These are phyloP conservation scores for Leptographium radiaticola DNA, from an alignment of 2,329 filamentous ascomycete genomes.

Conservation along the genomic window DNA sequence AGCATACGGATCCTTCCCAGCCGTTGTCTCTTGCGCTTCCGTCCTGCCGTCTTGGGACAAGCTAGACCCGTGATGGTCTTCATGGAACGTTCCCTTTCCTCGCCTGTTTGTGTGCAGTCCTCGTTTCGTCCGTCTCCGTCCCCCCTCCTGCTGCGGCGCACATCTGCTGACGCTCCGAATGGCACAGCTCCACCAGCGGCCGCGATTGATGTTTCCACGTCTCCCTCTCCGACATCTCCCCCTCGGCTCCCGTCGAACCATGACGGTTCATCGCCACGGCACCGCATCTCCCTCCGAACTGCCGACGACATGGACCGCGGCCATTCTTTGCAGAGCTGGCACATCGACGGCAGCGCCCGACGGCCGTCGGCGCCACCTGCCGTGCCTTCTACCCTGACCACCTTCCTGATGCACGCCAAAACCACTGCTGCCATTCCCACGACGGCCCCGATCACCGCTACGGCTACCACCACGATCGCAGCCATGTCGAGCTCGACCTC, in stretches of 20 bases:
- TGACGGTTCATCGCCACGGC: conserved; percentile 34
- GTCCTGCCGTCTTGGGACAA: too few relatives aligned
- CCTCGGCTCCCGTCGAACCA: conserved; percentile 32
- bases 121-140: conserved; percentile 21
- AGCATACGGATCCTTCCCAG: neutral
- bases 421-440: conserved; percentile 5
- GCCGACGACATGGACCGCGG: neutral
- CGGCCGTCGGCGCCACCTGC: conserved; percentile 23
- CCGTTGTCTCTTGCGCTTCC: conserved; percentile 4
- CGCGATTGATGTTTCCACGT: conserved; percentile 27
- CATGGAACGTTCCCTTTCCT: conserved; percentile 50
- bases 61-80: conserved; percentile 37
- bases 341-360: conserved; percentile 29
- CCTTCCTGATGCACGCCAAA: conserved; percentile 7
- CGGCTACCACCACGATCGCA: conserved; percentile 1
- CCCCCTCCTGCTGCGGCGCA: conserved; percentile 8
- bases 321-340: conserved; percentile 17
- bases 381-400: conserved; percentile 5
- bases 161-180: conserved; percentile 2
- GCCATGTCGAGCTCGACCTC: neutral
- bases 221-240: conserved; percentile 39
- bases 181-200: conserved; percentile 36
- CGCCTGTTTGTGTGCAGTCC: conserved; percentile 44
- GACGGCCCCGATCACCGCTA: conserved; percentile 13
- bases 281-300: conserved; percentile 34